Conservation (phyloP, 345 rosid species). For the Reutealis trisperma region DNA sequence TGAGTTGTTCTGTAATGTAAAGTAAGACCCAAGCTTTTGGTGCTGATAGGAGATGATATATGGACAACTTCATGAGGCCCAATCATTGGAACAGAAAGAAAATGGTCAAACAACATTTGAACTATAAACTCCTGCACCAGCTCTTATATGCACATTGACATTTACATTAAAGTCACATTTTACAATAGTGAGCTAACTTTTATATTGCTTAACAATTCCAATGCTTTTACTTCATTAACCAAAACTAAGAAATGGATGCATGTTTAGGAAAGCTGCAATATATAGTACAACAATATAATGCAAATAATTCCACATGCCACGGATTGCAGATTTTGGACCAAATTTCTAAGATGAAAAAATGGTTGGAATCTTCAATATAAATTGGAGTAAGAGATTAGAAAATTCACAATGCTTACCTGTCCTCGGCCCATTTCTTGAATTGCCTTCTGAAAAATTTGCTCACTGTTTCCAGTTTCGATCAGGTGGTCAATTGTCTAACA, state of each 20-base stretch:
- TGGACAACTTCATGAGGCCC: neutral
- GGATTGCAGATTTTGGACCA: neutral
- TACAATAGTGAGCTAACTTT: neutral
- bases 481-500: slow-evolving; percentile 75
- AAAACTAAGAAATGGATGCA: neutral
- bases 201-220: neutral
- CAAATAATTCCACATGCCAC: neutral
- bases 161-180: neutral
- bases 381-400: neutral
- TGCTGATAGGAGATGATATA: neutral
- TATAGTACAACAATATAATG: neutral
- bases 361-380: neutral
- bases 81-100: neutral
- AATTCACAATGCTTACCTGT: slow-evolving; percentile 45
- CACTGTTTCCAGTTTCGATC: slow-evolving; percentile 93
- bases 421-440: slow-evolving; percentile 93
- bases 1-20: neutral
- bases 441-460: slow-evolving; percentile 90
- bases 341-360: neutral
- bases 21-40: neutral
- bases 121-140: neutral
- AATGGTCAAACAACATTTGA: neutral
- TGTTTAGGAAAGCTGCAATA: neutral
- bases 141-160: neutral
- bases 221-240: neutral